phyloP scores from a whole-genome alignment of 176 grass and related monocot genomes.

The Tillandsia leiboldiana region DNA sequence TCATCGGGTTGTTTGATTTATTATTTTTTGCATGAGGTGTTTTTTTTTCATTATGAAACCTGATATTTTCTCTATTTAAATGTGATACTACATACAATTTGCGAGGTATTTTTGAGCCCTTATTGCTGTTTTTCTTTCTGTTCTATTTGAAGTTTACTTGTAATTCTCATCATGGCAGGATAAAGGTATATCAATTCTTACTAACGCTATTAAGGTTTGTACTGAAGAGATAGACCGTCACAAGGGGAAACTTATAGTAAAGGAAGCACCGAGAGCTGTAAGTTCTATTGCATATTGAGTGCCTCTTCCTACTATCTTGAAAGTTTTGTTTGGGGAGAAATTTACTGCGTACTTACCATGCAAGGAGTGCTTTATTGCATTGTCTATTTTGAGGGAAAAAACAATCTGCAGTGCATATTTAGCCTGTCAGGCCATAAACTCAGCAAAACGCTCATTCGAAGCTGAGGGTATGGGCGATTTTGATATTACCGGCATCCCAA shows the following conservation, averaged over 20 bases:
- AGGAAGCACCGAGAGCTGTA: slow-evolving; percentile 95
- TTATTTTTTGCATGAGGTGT: too few species aligned
- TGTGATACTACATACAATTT: too few species aligned
- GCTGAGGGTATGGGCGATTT: too few species aligned
- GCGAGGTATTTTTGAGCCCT: background rate
- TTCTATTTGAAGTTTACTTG: background rate
- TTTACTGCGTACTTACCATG: background rate
- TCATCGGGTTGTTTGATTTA: too few species aligned
- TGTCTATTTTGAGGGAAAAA: too few species aligned
- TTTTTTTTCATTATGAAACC: too few species aligned
- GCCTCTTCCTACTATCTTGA: background rate
- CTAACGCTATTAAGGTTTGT: slow-evolving; percentile 69
- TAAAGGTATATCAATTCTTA: slow-evolving; percentile 68
- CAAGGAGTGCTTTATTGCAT: too few species aligned
- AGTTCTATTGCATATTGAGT: slow-evolving; percentile 29
- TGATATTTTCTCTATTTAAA: too few species aligned
- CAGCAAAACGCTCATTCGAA: too few species aligned
- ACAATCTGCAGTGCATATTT: too few species aligned
- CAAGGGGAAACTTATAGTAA: slow-evolving; percentile 72
- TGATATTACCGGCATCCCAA: too few species aligned
- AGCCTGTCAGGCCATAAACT: too few species aligned
- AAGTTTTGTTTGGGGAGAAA: background rate
- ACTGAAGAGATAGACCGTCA: slow-evolving; percentile 58
- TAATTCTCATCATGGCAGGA: slow-evolving; percentile 29
- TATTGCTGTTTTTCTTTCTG: background rate